Base-by-base conservation (phyloP, 225 moss, liverwort and hornwort species). In the Marchantia paleacea region DNA sequence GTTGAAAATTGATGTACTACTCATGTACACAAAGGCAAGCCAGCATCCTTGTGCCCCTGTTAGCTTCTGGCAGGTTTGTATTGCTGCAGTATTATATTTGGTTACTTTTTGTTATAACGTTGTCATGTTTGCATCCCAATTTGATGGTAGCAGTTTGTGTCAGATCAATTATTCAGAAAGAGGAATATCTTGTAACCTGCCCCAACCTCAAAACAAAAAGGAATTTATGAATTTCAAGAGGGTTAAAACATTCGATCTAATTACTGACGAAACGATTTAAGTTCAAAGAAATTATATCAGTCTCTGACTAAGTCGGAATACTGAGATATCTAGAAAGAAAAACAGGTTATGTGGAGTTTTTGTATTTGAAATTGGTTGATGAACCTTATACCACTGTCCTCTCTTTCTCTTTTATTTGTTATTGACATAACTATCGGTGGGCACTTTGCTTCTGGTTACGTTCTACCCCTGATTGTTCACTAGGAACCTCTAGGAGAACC, bases 21-120 rank as follows among this genome's bases (percentile, higher is more conserved):
- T 84, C 16, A 69, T 53, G 73, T 84, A 84, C 54, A 53, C 76
- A 52, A 84, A 72, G 80, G 69, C 84, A 51, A 81, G 69, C 24
- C 66, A 75, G 30, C 69, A 80, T 76, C 77, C 77, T 76, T 84
- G 84, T 84, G 80, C 64, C 39, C 80, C 84, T 52, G 26, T 81
- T 25, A 65, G 25, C 53, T 61, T 61, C 50, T 84, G 84, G 80
- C 65, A 80, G 84, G 84, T 84, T 84, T 69, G 80, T 80, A 60
- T 76, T 49, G 55, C 61, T 80, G 68, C 68, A 29, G 16, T 68
- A 3, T 15, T 18, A 24, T 8, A 22, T 62, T 62, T 62, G 3
- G 62, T 62, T 24, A 8, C 24, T 62, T 24, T 62, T 24, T 8
- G 10, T 62, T 62, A 24, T 22, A 62, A 16, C n/a, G 8, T 75